Evolutionary conservation across 768 basidiomycete genomes (phyloP).

Genomic region (Butyriboletus loyo): DNA sequence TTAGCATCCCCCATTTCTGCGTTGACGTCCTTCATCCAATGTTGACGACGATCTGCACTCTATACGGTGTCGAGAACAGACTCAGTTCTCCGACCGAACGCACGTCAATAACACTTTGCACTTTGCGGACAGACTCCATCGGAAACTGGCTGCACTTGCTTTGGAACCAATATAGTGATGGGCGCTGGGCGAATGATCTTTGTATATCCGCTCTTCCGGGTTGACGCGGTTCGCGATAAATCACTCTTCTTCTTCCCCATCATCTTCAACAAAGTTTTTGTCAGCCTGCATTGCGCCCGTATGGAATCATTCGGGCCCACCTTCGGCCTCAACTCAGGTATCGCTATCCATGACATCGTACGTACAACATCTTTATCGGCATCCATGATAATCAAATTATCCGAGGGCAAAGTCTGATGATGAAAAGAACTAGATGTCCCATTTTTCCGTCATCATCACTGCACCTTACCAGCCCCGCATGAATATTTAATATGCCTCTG

Average conservation of each 20-base stretch:
- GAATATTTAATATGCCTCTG: conserved; percentile 23
- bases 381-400: background rate
- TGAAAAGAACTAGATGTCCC: background rate
- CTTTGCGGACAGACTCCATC: conserved; percentile 43
- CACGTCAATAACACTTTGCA: conserved; percentile 56
- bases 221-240: conserved; percentile 64
- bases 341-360: conserved; percentile 49
- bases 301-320: conserved; percentile 59
- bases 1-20: conserved; percentile 45
- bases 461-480: conserved; percentile 1
- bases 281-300: conserved; percentile 86
- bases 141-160: conserved; percentile 68
- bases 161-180: conserved; percentile 90
- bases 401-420: background rate
- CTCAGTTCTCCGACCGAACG: conserved; percentile 50
- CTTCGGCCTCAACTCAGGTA: conserved; percentile 76
- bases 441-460: background rate
- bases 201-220: conserved; percentile 96
- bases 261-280: conserved; percentile 94
- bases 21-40: conserved; percentile 19
- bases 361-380: background rate
- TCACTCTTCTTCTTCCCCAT: conserved; percentile 65
- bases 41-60: conserved; percentile 49
- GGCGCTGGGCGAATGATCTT: conserved; percentile 98
- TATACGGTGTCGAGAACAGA: conserved; percentile 71